Base-by-base conservation (phyloP, 2,329 filamentous ascomycete genomes). In the Fonsecaea monophora region DNA sequence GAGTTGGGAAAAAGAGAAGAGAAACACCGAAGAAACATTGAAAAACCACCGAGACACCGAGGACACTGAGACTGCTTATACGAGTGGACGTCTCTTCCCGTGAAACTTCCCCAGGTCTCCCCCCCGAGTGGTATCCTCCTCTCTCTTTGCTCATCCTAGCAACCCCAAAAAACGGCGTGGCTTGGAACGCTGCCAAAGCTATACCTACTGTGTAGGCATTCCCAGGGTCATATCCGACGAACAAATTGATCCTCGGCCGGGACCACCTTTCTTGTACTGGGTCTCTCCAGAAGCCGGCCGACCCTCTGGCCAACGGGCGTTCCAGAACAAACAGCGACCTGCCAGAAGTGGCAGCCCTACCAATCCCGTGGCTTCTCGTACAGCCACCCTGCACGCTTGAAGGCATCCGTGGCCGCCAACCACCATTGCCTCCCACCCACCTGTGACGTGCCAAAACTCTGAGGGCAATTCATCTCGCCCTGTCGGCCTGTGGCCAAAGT, bases 401-500 rank as follows among this genome's bases (percentile, higher is more conserved):
- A 37, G 55, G 37, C 54, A 25, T 53, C 10, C 18, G 55, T 32
- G 50, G 60, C 64, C 55, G 60, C 68, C 65, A 70, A 67, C 63
- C 66, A 68, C 48, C 34, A 35, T 62, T 35, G 38, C 34, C 60
- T 48, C 57, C 66, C 66, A 65, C 68, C 62, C 68, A 62, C 63
- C 63, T 66, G 42, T 68, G 65, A 70, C 68, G 63, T 68, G 45
- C 65, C 60, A 61, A 61, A 25, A 62, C 35, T 57, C 30, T 66
- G 45, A 57, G 48, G 35, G 42, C 55, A 13, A 42, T 50, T 55
- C 38, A 56, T 59, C 38, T 58, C 40, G 56, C 40, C 30, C 55
- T 40, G 60, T 60, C 58, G 59, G 53, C 61, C 57, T 62, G 15
- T 62, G 37, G 35, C 54, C 61, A 45, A 63, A 53, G 58, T 38